Conservation (phyloP, 2,329 filamentous ascomycete genomes). For the Colletotrichum sp. region DNA sequence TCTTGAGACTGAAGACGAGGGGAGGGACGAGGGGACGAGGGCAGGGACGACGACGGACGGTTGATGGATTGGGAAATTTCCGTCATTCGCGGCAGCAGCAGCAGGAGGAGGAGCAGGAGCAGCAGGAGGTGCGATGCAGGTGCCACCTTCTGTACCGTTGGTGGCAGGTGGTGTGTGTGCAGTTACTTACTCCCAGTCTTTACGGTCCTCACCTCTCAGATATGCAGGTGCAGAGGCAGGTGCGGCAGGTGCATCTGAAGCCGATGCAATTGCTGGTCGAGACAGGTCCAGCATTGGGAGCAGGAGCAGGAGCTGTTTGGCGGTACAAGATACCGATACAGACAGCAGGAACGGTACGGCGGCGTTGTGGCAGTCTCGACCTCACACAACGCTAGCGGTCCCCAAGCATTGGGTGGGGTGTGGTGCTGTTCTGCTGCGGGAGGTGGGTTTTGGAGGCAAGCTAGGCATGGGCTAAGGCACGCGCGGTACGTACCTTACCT, state of each 20-base stretch:
- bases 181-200: neutral
- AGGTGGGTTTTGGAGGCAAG: conserved; percentile 15
- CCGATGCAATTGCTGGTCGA: neutral
- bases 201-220: neutral
- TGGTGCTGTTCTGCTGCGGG: conserved; percentile 14
- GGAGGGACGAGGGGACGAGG: neutral
- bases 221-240: neutral
- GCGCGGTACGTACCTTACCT: conserved; percentile 6
- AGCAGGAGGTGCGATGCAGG: neutral
- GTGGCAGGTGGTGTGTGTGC: neutral
- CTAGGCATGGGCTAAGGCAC: conserved; percentile 7
- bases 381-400: neutral
- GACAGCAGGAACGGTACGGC: neutral
- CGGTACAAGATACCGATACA: neutral
- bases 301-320: neutral
- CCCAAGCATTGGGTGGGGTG: neutral
- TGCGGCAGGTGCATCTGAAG: neutral
- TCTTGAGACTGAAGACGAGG: neutral
- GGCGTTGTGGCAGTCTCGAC: neutral
- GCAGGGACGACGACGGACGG: neutral
- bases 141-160: neutral
- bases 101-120: neutral
- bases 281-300: neutral
- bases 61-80: neutral
- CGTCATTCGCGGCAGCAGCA: neutral